Conservation (phyloP, 495 filamentous ascomycete genomes). For the Penicillium verhagenii region DNA sequence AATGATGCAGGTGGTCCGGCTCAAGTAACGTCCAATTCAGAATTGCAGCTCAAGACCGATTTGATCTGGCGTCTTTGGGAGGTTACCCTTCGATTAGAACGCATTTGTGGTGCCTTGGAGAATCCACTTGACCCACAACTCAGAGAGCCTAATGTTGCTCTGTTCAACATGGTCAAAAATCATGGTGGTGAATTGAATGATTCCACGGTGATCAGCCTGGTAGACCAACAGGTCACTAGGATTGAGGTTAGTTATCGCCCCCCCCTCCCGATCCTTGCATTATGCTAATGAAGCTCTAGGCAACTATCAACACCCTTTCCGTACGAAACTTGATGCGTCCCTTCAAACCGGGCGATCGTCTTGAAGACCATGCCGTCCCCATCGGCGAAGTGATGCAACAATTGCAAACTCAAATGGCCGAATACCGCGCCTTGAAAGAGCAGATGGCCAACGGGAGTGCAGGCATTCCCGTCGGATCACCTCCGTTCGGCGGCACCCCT, state of each 20-base stretch:
- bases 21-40: conserved; percentile 51
- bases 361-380: conserved; percentile 52
- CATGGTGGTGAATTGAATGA: conserved; percentile 85
- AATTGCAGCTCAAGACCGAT: conserved; percentile 72
- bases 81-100: conserved; percentile 83
- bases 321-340: conserved; percentile 63
- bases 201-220: conserved; percentile 75
- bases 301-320: conserved; percentile 63
- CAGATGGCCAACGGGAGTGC: conserved; percentile 37
- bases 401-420: conserved; percentile 47
- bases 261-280: conserved; percentile 1
- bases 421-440: conserved; percentile 51
- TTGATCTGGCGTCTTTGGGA: conserved; percentile 88
- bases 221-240: conserved; percentile 90
- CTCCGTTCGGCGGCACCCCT: conserved; percentile 8
- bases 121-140: conserved; percentile 54
- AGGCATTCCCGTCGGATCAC: conserved; percentile 26
- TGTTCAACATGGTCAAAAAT: conserved; percentile 80
- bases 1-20: conserved; percentile 34
- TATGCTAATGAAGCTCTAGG: conserved; percentile 33
- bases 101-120: conserved; percentile 84
- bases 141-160: conserved; percentile 72
- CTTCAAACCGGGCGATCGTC: conserved; percentile 43
- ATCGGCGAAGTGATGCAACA: conserved; percentile 51
- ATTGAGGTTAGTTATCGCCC: conserved; percentile 72